Evolutionary conservation across 2,329 filamentous ascomycete genomes (phyloP).

Genomic region (Colletotrichum sp.): DNA sequence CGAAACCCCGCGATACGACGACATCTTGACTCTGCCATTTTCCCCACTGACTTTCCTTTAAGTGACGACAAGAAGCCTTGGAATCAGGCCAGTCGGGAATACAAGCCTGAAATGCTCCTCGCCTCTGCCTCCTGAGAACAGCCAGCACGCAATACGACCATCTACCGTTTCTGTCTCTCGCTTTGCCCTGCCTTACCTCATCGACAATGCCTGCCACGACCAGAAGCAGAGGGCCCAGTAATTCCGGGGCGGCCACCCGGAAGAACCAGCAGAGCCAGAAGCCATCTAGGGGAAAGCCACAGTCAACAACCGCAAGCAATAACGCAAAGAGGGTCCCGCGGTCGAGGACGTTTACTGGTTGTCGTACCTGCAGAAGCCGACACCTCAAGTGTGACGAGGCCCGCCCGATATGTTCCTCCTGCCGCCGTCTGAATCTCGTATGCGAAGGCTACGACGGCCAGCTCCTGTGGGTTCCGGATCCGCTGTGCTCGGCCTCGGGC

Average conservation of each 20-base stretch:
- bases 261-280: not conserved
- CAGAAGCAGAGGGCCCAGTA: not conserved
- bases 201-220: not conserved
- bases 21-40: not conserved
- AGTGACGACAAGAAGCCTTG: not conserved
- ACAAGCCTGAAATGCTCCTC: not conserved
- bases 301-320: not conserved
- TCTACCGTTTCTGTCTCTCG: not conserved
- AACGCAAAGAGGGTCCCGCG: not conserved
- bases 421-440: slow-evolving; percentile 33
- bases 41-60: not conserved
- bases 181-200: not conserved
- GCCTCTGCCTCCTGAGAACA: not conserved
- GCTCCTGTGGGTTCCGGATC: slow-evolving; percentile 33
- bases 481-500: slow-evolving; percentile 20
- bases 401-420: slow-evolving; percentile 42
- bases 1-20: not conserved
- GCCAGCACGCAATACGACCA: not conserved
- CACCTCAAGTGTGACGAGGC: slow-evolving; percentile 51
- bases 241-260: not conserved
- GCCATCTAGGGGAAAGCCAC: not conserved
- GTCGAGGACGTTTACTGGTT: slow-evolving; percentile 35
- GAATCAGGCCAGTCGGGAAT: not conserved
- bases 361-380: slow-evolving; percentile 37
- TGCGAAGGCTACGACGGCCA: slow-evolving; percentile 45